Base-by-base conservation (phyloP, 805 yeast species). In the Schwanniomyces polymorphus region DNA sequence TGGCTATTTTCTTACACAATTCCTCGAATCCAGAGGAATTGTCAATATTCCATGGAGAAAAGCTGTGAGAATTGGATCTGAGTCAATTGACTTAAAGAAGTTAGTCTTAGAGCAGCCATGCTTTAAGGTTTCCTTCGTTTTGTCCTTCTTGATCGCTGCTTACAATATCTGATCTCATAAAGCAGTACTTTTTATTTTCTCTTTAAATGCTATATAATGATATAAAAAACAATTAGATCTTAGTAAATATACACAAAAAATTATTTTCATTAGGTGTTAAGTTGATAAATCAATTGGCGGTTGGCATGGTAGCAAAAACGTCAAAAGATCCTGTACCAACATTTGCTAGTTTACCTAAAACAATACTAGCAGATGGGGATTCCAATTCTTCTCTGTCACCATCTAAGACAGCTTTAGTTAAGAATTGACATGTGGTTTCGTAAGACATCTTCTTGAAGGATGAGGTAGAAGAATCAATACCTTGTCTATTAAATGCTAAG, bases 391-490 rank as follows among this genome's bases (percentile, higher is more conserved):
- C 99, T 58, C 85, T 77, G 53, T 89, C 97, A 50, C 92, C 89
- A 57, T 92, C 94, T 63, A 94, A 76, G 42, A 94, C 98, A 7
- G 98, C 97, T 75, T 91, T 90, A 44, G 97, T 94, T 66, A 94
- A 79, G 79, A 94, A 94, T 70, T 89, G 96, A 75, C 97, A 91
- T 1, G 99, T 94, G 39, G 99, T 94, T 74, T 94, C 99, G 70
- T 91, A 94, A 47, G 97, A 90, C 99, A 94, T 94, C 77, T 94
- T 94, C 91, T 90, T 86, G 76, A 94, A 89, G 14, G 98, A 88
- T 7, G 98, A 91, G 1, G 97, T 91, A 11, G 94, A 82, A 1
- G 96, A 81, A 67, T 94, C 98, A 65, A 95, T 91, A 69, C 99
- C 99, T 74, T 90, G 97, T 78, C 99, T 88, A 71, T 90, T 91